Evolutionary conservation across 164 flowering plant genomes (phyloP).

Genomic region (Cinnamomum micranthum): DNA sequence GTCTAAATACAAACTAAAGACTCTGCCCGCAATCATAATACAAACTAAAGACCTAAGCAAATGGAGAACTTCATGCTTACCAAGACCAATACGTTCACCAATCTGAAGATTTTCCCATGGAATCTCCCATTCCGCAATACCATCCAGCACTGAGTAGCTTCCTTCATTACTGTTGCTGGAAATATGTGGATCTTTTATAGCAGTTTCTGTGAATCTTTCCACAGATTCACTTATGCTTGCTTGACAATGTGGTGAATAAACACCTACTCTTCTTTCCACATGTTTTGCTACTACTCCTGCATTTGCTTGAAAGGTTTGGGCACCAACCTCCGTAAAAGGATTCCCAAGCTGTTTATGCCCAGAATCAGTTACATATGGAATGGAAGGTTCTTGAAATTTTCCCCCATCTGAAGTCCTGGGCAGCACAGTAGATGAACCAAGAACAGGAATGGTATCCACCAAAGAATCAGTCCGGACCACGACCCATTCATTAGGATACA

Average conservation of each 20-base stretch:
- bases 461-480: constrained; percentile 15
- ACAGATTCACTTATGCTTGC: constrained; percentile 7
- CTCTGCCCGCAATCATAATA: no score
- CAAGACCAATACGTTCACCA: constrained; percentile 97
- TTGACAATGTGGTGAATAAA: constrained; percentile 10
- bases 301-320: constrained; percentile 10
- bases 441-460: constrained; percentile 3
- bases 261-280: no score
- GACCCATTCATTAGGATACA: constrained; percentile 26
- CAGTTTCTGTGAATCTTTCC: constrained; percentile 20
- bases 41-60: not conserved
- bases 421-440: constrained; percentile 13
- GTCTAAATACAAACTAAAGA: no score
- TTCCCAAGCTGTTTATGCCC: constrained; percentile 19
- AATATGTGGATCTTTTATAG: constrained; percentile 13
- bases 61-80: constrained; percentile 35
- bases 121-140: constrained; percentile 85
- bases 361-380: constrained; percentile 16
- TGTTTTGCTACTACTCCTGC: no score
- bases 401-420: constrained; percentile 15
- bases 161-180: constrained; percentile 28
- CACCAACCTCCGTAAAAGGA: constrained; percentile 18
- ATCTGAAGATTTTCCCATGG: constrained; percentile 92
- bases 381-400: constrained; percentile 17
- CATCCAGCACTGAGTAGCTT: constrained; percentile 46